phyloP scores from a whole-genome alignment of 2,329 filamentous ascomycete genomes.

The Cladophialophora carrionii region DNA sequence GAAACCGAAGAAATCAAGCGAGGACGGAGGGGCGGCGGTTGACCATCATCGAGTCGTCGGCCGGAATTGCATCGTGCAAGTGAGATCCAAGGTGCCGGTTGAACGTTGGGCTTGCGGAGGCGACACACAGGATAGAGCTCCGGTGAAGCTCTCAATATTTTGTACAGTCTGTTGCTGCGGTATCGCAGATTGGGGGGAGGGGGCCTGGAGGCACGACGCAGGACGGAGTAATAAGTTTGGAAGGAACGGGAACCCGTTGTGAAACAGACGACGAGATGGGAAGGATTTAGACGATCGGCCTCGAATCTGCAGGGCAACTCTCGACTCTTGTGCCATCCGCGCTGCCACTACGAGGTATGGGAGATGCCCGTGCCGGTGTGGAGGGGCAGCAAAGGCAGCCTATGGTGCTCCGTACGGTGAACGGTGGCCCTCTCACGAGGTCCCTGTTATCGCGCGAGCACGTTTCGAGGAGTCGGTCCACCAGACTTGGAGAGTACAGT shows the following conservation, averaged over 20 bases:
- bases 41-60: conserved; percentile 7
- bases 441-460: conserved; percentile 8
- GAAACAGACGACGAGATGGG: conserved; percentile 23
- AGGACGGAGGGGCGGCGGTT: conserved; percentile 4
- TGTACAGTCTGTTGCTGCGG: background rate
- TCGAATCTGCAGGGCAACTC: conserved; percentile 17
- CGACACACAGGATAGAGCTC: background rate
- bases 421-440: background rate
- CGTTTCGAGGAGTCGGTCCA: conserved; percentile 12
- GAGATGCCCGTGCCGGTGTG: conserved; percentile 18
- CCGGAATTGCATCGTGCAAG: conserved; percentile 11
- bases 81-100: background rate
- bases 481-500: background rate
- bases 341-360: background rate
- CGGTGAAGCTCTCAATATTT: background rate
- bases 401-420: background rate
- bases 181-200: background rate
- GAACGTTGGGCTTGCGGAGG: conserved; percentile 1
- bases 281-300: conserved; percentile 20
- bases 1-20: conserved; percentile 6
- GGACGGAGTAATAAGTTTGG: background rate
- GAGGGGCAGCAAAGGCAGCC: conserved; percentile 11
- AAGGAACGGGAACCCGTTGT: conserved; percentile 7
- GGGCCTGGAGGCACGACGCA: conserved; percentile 6
- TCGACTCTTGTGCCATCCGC: background rate